Evolutionary conservation across 345 rosid genomes (phyloP).

Genomic region (Eucalyptus sp.): DNA sequence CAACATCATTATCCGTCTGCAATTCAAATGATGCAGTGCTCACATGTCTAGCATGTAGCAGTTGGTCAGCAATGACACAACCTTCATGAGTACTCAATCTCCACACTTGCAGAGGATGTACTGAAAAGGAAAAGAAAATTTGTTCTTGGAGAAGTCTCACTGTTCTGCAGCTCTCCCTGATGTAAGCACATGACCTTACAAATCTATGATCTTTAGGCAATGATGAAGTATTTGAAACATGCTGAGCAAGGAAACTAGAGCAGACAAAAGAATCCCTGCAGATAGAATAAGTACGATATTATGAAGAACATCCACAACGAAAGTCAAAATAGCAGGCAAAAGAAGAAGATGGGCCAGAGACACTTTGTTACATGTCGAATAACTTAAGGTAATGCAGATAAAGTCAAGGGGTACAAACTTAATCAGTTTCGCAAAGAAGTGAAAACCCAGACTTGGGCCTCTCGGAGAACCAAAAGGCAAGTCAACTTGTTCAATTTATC

Average conservation of each 20-base stretch:
- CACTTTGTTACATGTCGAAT: background rate
- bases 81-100: background rate
- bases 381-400: background rate
- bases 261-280: conserved; percentile 29
- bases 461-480: background rate
- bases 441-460: background rate
- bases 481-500: background rate
- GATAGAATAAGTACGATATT: background rate
- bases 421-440: background rate
- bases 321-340: background rate
- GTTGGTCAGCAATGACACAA: background rate
- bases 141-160: conserved; percentile 1
- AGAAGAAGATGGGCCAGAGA: background rate
- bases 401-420: background rate
- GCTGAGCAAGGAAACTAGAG: conserved; percentile 1
- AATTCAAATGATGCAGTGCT: conserved; percentile 42
- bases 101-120: background rate
- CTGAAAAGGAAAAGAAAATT: background rate
- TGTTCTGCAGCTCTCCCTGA: conserved; percentile 3
- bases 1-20: conserved; percentile 42
- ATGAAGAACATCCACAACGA: background rate
- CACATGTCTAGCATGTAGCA: conserved; percentile 17
- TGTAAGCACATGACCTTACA: background rate
- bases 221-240: background rate
- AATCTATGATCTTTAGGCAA: background rate